A percentile compares a stretch with the other conserved stretches of the same genome.
phyloP scores from a whole-genome alignment of 371 early-diverging fungal genomes.

The Rhizopus stolonifer region DNA sequence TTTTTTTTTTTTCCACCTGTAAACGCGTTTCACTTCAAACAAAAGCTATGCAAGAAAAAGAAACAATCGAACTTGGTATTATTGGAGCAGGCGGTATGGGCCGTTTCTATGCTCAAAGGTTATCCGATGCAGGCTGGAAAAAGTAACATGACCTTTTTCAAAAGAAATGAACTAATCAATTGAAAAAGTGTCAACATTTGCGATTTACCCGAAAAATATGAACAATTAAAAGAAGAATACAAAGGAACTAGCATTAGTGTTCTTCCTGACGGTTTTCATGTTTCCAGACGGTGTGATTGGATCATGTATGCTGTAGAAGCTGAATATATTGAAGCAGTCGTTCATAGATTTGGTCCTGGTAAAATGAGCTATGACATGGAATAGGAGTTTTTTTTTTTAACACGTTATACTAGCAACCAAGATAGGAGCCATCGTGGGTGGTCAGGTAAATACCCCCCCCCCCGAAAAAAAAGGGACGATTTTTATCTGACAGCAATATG shows the following conservation, averaged over 20 bases:
- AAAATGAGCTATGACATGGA: too few relatives aligned
- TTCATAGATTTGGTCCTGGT: conserved; percentile 83
- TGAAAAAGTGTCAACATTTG: conserved; percentile 75
- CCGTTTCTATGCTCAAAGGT: conserved; percentile 76
- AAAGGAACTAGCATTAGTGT: conserved; percentile 65
- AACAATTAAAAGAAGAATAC: conserved; percentile 61
- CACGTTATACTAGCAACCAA: conserved; percentile 86
- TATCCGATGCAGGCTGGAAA: conserved; percentile 80
- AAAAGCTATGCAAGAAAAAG: conserved; percentile 39
- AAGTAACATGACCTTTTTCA: conserved; percentile 35
- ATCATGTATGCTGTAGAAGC: conserved; percentile 96
- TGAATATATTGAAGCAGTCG: conserved; percentile 79
- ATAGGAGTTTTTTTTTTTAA: too few relatives aligned
- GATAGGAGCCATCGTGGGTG: conserved; percentile 82
- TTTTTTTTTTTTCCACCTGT: too few relatives aligned
- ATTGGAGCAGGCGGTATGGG: conserved; percentile 96
- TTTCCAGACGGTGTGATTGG: conserved; percentile 83
- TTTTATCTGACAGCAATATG: too few relatives aligned
- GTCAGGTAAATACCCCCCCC: too few relatives aligned
- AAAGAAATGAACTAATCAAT: not conserved
- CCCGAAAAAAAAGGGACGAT: not conserved
- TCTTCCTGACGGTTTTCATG: conserved; percentile 77
- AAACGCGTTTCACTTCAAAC: too few relatives aligned
- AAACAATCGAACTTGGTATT: conserved; percentile 69
- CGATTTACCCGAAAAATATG: conserved; percentile 78